These are phyloP conservation scores for Fraxinus ornus DNA, from an alignment of 305 asterid species.

Conservation along the genomic window DNA sequence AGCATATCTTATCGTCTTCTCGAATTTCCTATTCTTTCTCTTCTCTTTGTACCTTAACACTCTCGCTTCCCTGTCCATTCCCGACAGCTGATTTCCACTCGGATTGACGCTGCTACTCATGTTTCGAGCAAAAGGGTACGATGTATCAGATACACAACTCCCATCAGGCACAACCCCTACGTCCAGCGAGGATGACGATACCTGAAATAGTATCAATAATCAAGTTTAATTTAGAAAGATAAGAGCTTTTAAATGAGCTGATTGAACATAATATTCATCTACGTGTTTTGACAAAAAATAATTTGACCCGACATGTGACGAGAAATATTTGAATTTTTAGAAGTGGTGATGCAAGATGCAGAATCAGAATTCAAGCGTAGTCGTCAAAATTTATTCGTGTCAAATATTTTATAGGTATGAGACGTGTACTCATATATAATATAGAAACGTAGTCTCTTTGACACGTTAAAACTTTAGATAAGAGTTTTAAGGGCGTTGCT, in stretches of 20 bases:
- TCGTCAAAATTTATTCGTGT: not conserved
- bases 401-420: not conserved
- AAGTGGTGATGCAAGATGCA: not conserved
- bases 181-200: conserved; percentile 70
- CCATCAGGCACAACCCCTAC: conserved; percentile 72
- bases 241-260: not conserved
- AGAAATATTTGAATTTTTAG: not conserved
- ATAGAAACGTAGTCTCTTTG: not conserved
- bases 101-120: conserved; percentile 21
- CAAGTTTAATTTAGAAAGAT: not conserved
- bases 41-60: conserved; percentile 77
- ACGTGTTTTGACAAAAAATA: too few relatives aligned
- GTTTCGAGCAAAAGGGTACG: conserved; percentile 33
- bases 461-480: not conserved
- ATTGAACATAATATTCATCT: not conserved
- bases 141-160: conserved; percentile 48
- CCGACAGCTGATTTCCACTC: conserved; percentile 32
- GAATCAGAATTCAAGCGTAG: not conserved
- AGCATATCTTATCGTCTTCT: conserved; percentile 77
- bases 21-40: conserved; percentile 66
- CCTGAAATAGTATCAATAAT: conserved; percentile 39
- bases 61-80: conserved; percentile 64
- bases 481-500: not conserved
- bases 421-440: too few relatives aligned
- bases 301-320: too few relatives aligned